Conservation (phyloP, 306 rosid species). For the Vigna mungo region DNA sequence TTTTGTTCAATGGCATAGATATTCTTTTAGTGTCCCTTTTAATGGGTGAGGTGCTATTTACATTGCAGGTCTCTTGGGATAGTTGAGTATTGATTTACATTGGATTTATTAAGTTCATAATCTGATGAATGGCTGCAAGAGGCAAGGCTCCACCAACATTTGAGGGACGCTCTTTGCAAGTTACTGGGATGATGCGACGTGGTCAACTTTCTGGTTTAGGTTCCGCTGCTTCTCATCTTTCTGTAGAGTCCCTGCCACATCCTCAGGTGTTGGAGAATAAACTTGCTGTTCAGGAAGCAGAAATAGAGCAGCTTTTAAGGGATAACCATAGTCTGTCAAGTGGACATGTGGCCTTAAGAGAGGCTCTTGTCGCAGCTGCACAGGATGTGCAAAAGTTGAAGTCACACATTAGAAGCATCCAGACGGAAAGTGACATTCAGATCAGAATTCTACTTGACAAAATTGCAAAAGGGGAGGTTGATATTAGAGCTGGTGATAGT, state of each 20-base stretch:
- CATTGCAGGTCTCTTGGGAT: slow-evolving; percentile 28
- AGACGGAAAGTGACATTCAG: slow-evolving; percentile 87
- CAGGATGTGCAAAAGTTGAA: slow-evolving; percentile 69
- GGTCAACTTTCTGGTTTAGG: slow-evolving; percentile 58
- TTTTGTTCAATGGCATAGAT: not conserved
- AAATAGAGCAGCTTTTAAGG: slow-evolving; percentile 65
- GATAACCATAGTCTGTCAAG: slow-evolving; percentile 76
- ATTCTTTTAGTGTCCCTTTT: slow-evolving; percentile 6
- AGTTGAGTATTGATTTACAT: slow-evolving; percentile 33
- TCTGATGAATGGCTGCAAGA: slow-evolving; percentile 55
- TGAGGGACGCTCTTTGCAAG: slow-evolving; percentile 53
- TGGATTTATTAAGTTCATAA: slow-evolving; percentile 14
- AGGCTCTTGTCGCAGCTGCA: slow-evolving; percentile 65
- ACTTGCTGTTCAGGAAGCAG: slow-evolving; percentile 73
- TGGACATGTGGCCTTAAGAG: slow-evolving; percentile 68
- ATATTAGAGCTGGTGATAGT: slow-evolving; percentile 66
- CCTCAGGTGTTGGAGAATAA: slow-evolving; percentile 66
- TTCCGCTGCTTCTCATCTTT: slow-evolving; percentile 48
- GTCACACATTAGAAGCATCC: slow-evolving; percentile 80
- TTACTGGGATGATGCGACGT: slow-evolving; percentile 67
- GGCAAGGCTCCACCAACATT: slow-evolving; percentile 47
- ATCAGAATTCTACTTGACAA: slow-evolving; percentile 75
- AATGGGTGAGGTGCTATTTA: slow-evolving; percentile 23
- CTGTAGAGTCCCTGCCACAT: slow-evolving; percentile 45
- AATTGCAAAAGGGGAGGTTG: slow-evolving; percentile 69